A percentile compares a stretch with the other conserved stretches of the same genome.
Evolutionary conservation across 176 grass and related monocot genomes (phyloP).

Genomic region (Oryza brachyantha): DNA sequence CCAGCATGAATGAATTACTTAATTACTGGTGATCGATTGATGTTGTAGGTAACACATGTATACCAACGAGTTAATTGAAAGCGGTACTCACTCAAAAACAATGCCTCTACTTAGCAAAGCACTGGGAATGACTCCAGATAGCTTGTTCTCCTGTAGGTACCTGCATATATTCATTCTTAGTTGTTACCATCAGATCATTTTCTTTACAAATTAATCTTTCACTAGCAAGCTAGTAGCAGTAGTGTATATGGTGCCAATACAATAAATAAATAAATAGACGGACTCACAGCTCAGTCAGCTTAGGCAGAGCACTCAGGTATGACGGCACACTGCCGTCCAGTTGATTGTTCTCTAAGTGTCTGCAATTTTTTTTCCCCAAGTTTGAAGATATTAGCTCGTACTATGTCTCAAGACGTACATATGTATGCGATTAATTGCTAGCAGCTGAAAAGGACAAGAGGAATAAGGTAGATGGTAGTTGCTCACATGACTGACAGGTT

Average conservation of each 20-base stretch:
- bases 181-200: neutral
- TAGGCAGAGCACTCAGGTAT: slow-evolving; percentile 59
- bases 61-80: too few relatives aligned
- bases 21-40: too few relatives aligned
- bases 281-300: slow-evolving; percentile 77
- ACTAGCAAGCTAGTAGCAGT: neutral
- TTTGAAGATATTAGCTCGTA: too few relatives aligned
- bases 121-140: slow-evolving; percentile 61
- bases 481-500: slow-evolving; percentile 72
- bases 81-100: slow-evolving; percentile 42
- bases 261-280: neutral
- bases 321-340: slow-evolving; percentile 72
- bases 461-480: slow-evolving; percentile 1
- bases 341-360: slow-evolving; percentile 90
- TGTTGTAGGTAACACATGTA: too few relatives aligned
- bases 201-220: neutral
- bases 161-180: too few relatives aligned
- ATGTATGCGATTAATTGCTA: neutral
- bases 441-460: neutral
- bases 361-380: too few relatives aligned
- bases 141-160: slow-evolving; percentile 64
- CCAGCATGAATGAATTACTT: too few relatives aligned
- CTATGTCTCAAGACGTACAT: too few relatives aligned
- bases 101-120: slow-evolving; percentile 64
- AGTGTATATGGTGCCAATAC: neutral